Evolutionary conservation across 345 rosid species (phyloP), one percentile per base, ranked within the genome.

Genomic region (Gynandropsis gynandra): DNA sequence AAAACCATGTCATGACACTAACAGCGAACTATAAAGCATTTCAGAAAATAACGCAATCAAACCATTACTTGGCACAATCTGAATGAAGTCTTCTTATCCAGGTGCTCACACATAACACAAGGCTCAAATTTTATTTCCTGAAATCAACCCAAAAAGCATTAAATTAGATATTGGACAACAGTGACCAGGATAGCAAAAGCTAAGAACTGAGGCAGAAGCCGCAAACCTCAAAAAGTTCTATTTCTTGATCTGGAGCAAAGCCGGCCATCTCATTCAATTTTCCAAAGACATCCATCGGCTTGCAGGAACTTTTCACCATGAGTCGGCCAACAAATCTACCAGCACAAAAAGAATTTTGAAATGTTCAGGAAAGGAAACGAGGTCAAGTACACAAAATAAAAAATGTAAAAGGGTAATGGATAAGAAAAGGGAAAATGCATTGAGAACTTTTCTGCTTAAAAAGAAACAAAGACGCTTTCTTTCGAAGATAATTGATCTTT

Each of bases 51-150:
- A 14, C 14, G 15, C 32, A 47, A 39, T 68, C 45, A 40, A 47
- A 48, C 37, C 51, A 33, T 56, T 67, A 90, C 98, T 87, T 87
- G 98, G 64, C 85, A 76, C 47, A 49, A 49, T 41, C 73, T 80
- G 70, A 87, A 87, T 50, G 98, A 66, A 36, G 50, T 41, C 61
- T 70, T 83, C 79, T 81, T 80, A 63, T 87, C 92, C 59, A 90
- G 74, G 36, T 56, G 79, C 49, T 87, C 98, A 61, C 95, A 87
- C 96, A 90, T 80, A 48, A 90, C 89, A 64, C 53, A 57, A 29
- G 96, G 96, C 61, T 87, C 98, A 63, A 81, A 90, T 66, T 87
- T 82, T 71, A 90, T 87, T 74, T 90, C 98, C 98, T 90, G 83
- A 35, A 65, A 36, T 36, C 40, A 15, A 1, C 1, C 27, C 52